phyloP scores from a whole-genome alignment of 202 grass and related monocot genomes.

The Panicum virgatum region DNA sequence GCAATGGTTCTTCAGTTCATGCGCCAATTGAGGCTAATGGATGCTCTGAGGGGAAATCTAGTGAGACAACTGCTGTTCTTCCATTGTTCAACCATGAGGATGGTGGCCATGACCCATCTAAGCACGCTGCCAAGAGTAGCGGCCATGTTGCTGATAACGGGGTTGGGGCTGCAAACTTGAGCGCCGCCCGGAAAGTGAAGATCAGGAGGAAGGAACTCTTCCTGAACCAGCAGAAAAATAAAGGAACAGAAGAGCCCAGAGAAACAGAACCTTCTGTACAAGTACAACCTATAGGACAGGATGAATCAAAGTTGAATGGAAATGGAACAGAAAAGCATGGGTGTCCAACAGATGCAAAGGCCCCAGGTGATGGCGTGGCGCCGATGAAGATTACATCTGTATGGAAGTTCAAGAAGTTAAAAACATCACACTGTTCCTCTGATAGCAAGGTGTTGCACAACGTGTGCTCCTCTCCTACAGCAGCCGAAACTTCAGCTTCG shows the following conservation, averaged over 20 bases:
- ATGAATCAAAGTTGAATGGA: conserved; percentile 28
- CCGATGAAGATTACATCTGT: conserved; percentile 60
- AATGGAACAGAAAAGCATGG: conserved; percentile 28
- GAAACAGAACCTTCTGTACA: conserved; percentile 46
- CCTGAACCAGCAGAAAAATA: conserved; percentile 50
- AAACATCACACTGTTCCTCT: conserved; percentile 65
- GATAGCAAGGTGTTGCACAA: conserved; percentile 71
- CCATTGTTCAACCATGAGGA: conserved; percentile 36
- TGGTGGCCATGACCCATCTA: conserved; percentile 25
- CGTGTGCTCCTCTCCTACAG: conserved; percentile 44
- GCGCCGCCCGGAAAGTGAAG: conserved; percentile 47
- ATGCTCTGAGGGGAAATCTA: conserved; percentile 26
- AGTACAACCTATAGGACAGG: conserved; percentile 33
- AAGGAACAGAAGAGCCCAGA: conserved; percentile 51
- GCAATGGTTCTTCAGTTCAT: conserved; percentile 33
- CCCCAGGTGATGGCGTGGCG: conserved; percentile 15
- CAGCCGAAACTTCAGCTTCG: conserved; percentile 46
- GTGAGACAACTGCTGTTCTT: conserved; percentile 22
- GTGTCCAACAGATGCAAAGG: conserved; percentile 26
- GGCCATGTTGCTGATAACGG: conserved; percentile 20
- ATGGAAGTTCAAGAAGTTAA: conserved; percentile 89
- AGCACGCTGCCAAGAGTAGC: conserved; percentile 6
- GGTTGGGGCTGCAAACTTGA: conserved; percentile 26
- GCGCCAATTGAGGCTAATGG: conserved; percentile 8
- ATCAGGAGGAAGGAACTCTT: conserved; percentile 75